Conservation (phyloP, 2,329 filamentous ascomycete genomes). For the Neophaeococcomyces aloes region DNA sequence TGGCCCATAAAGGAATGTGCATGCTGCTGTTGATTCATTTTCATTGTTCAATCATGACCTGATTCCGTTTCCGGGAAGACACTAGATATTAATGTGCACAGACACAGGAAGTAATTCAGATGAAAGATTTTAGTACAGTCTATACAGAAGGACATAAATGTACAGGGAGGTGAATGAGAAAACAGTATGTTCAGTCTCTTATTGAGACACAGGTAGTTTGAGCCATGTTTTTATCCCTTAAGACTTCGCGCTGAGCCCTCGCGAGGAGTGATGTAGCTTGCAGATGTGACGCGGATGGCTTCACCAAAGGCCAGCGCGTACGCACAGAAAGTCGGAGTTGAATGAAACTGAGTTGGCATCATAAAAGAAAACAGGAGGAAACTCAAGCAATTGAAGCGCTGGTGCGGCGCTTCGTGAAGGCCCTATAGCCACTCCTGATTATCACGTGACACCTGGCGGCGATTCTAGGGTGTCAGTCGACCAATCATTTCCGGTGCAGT, state of each 20-base stretch:
- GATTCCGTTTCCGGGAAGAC: neutral
- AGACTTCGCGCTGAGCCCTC: neutral
- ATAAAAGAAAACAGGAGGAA: neutral
- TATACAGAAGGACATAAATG: neutral
- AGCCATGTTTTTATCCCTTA: constrained; percentile 3
- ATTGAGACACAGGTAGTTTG: constrained; percentile 5
- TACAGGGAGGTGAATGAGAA: neutral
- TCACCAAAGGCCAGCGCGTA: constrained; percentile 4
- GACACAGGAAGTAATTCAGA: too few relatives aligned
- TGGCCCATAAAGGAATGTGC: constrained; percentile 7
- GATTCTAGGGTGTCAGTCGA: neutral
- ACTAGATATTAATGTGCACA: neutral
- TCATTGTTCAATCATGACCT: constrained; percentile 7
- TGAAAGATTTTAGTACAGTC: neutral
- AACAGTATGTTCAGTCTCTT: neutral
- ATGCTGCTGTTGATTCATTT: constrained; percentile 6
- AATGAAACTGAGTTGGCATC: constrained; percentile 3
- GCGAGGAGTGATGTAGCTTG: neutral
- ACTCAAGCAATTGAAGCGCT: constrained; percentile 5
- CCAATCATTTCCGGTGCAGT: too few relatives aligned
- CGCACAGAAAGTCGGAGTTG: neutral
- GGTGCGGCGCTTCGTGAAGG: constrained; percentile 1
- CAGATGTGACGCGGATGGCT: constrained; percentile 7
- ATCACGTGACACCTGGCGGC: neutral
- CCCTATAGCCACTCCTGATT: neutral